Percentiles rank a stretch among this genome's conserved stretches.
Conservation (phyloP, 306 rosid species). For the Ormosia emarginata region DNA sequence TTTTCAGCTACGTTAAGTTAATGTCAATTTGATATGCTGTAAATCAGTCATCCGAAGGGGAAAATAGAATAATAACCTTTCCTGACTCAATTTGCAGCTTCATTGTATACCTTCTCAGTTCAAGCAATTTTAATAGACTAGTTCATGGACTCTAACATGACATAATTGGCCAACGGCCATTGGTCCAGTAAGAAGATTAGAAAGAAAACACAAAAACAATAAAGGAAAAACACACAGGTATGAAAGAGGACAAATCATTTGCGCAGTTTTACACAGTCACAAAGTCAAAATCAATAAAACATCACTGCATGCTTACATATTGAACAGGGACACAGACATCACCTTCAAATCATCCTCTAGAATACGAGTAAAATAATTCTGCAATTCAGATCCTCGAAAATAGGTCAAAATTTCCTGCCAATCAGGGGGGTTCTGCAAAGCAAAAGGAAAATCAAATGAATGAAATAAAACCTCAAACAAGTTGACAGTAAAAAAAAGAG, state of each 20-base stretch:
- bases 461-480: neutral
- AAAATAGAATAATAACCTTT: neutral
- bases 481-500: neutral
- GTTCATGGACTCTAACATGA: neutral
- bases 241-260: neutral
- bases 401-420: constrained; percentile 97
- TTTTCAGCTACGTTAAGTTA: neutral
- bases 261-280: neutral
- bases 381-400: constrained; percentile 95
- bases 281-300: neutral
- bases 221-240: neutral
- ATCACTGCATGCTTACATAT: neutral
- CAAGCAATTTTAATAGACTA: neutral
- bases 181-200: neutral
- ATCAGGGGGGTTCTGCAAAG: constrained; percentile 86
- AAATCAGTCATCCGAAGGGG: neutral
- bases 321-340: neutral
- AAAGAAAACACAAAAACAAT: neutral
- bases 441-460: neutral
- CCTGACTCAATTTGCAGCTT: neutral
- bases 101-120: neutral
- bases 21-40: neutral
- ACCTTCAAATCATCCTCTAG: constrained; percentile 96
- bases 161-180: neutral
- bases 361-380: constrained; percentile 90